Conservation (phyloP, 2,329 filamentous ascomycete species). For the Venturia effusa region DNA sequence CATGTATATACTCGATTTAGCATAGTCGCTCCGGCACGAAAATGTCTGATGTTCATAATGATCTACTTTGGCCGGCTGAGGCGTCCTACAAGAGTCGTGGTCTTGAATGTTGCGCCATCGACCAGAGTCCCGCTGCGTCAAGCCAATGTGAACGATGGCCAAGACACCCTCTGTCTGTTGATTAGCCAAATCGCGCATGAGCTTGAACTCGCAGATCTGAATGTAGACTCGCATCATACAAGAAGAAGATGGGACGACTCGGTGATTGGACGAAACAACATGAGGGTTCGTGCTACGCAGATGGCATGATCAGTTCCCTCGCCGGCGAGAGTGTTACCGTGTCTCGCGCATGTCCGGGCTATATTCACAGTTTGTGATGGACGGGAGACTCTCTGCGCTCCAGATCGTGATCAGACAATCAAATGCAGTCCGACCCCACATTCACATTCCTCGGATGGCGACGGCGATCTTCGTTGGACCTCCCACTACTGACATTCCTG, state of each 20-base stretch:
- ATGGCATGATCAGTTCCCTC: no score
- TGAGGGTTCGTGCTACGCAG: no score
- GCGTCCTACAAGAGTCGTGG: not conserved
- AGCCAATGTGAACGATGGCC: constrained; percentile 3
- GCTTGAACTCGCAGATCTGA: not conserved
- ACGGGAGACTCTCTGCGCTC: not conserved
- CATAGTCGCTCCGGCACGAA: not conserved
- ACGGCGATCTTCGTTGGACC: not conserved
- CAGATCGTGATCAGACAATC: not conserved
- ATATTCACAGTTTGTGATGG: not conserved
- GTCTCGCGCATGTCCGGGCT: not conserved
- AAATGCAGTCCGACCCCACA: not conserved
- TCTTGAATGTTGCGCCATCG: not conserved
- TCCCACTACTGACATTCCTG: no score
- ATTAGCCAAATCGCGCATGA: not conserved
- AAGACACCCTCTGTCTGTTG: not conserved
- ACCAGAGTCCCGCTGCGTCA: not conserved
- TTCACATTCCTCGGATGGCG: not conserved
- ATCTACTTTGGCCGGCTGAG: not conserved
- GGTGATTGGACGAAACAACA: no score
- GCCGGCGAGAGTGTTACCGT: not conserved
- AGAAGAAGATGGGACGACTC: no score
- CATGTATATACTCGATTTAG: not conserved
- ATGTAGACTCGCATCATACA: not conserved
- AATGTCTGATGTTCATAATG: not conserved